These are phyloP conservation scores for Passiflora organensis DNA, from an alignment of 345 rosid species.

Conservation along the genomic window DNA sequence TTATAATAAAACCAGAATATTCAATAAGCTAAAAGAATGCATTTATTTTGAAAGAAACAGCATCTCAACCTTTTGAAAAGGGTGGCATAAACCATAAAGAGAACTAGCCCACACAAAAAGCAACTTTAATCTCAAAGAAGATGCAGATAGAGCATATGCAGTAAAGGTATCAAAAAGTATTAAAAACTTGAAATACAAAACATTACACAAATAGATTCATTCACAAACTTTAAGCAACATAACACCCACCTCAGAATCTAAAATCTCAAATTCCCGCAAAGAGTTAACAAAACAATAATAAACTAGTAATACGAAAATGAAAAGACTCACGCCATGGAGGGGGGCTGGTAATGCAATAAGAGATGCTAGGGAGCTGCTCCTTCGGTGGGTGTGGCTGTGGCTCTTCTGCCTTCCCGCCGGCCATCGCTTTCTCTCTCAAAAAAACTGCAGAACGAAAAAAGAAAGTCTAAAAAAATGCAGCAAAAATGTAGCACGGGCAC, in stretches of 20 bases:
- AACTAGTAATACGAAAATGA: too few relatives aligned
- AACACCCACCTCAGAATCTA: constrained; percentile 12
- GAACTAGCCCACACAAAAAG: constrained; percentile 27
- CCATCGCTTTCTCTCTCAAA: constrained; percentile 17
- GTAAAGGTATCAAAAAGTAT: neutral
- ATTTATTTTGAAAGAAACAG: constrained; percentile 19
- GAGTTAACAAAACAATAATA: neutral
- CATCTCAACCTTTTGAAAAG: constrained; percentile 28
- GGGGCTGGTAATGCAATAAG: constrained; percentile 86
- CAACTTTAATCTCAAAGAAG: constrained; percentile 36
- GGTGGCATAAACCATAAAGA: constrained; percentile 27
- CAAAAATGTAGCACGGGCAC: constrained; percentile 14
- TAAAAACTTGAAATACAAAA: constrained; percentile 13
- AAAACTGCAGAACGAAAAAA: neutral
- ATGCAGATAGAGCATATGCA: constrained; percentile 12
- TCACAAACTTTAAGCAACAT: constrained; percentile 8
- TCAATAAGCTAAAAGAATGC: constrained; percentile 9
- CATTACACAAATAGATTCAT: constrained; percentile 30
- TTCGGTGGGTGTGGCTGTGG: constrained; percentile 85
- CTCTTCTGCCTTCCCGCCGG: constrained; percentile 66
- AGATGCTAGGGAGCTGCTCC: constrained; percentile 77
- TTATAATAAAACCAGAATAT: constrained; percentile 13
- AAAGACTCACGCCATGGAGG: constrained; percentile 86
- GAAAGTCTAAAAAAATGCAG: neutral
- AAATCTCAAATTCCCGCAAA: constrained; percentile 8